Percentiles rank a stretch among this genome's conserved stretches.
Evolutionary conservation across 2,329 filamentous ascomycete genomes (phyloP).

Genomic region (Fonsecaea monophora): DNA sequence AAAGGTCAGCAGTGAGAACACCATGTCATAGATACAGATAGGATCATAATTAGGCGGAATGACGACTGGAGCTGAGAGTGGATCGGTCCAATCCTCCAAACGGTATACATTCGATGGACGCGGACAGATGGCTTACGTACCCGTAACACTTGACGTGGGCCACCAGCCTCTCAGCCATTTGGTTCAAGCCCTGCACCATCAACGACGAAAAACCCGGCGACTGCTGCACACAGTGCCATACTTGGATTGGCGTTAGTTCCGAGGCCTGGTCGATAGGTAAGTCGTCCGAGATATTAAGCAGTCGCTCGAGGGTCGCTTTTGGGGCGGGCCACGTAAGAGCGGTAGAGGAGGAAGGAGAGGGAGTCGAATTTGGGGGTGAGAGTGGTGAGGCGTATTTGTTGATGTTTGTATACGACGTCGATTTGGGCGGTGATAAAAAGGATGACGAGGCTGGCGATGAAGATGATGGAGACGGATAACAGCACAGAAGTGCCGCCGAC

Average conservation of each 20-base stretch:
- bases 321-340: conserved; percentile 15
- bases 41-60: background rate
- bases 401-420: background rate
- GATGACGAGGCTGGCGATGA: conserved; percentile 20
- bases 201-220: conserved; percentile 40
- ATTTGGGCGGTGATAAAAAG: background rate
- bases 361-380: background rate
- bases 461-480: conserved; percentile 17
- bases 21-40: background rate
- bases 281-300: conserved; percentile 33
- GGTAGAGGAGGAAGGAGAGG: background rate
- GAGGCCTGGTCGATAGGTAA: conserved; percentile 37
- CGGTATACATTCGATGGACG: too few relatives aligned
- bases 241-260: conserved; percentile 49
- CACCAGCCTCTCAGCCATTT: conserved; percentile 40
- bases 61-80: background rate
- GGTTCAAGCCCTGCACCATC: conserved; percentile 36
- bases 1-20: background rate
- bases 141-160: conserved; percentile 45
- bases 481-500: conserved; percentile 42
- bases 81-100: background rate
- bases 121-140: conserved; percentile 36
- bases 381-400: background rate
- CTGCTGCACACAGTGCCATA: conserved; percentile 44
- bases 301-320: conserved; percentile 17